phyloP scores from a whole-genome alignment of 192 early-diverging fungal species.

The Allomyces macrogynus region DNA sequence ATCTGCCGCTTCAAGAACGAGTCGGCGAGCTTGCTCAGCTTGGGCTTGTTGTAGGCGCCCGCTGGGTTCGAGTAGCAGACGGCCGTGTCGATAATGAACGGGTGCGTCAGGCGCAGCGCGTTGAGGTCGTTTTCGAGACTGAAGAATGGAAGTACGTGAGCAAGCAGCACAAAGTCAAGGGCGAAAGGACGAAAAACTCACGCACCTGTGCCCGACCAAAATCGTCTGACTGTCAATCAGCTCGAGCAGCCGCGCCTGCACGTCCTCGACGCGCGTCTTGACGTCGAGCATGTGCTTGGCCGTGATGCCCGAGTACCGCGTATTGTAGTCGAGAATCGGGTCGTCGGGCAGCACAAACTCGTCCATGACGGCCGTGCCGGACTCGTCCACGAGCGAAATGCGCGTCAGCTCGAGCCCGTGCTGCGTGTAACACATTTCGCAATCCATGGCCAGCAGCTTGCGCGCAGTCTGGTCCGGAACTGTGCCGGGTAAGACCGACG shows the following conservation, averaged over 20 bases:
- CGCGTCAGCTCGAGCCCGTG: slow-evolving; percentile 25
- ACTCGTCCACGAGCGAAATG: slow-evolving; percentile 22
- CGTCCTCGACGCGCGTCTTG: slow-evolving; percentile 17
- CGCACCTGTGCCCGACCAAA: slow-evolving; percentile 21
- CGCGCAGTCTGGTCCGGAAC: no score
- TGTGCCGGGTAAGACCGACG: no score
- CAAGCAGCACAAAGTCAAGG: not conserved
- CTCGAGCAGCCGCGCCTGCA: slow-evolving; percentile 20
- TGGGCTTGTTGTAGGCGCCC: slow-evolving; percentile 27
- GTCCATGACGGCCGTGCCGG: slow-evolving; percentile 20
- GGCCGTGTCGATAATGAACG: slow-evolving; percentile 42
- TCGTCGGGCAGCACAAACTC: slow-evolving; percentile 28
- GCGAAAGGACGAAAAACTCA: not conserved
- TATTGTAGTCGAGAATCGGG: slow-evolving; percentile 29
- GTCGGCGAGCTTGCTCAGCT: slow-evolving; percentile 27
- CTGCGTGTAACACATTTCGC: slow-evolving; percentile 30
- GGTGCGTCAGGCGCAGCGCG: slow-evolving; percentile 34
- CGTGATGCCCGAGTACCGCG: slow-evolving; percentile 35
- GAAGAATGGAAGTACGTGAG: not conserved
- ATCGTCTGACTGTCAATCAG: slow-evolving; percentile 23
- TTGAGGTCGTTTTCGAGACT: slow-evolving; percentile 46
- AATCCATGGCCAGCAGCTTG: slow-evolving; percentile 29
- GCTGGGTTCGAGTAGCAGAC: slow-evolving; percentile 28
- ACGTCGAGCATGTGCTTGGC: slow-evolving; percentile 15
- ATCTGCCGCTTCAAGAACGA: slow-evolving; percentile 29